phyloP scores from a whole-genome alignment of 495 filamentous ascomycete species.

The Aspergillus kassunensis region DNA sequence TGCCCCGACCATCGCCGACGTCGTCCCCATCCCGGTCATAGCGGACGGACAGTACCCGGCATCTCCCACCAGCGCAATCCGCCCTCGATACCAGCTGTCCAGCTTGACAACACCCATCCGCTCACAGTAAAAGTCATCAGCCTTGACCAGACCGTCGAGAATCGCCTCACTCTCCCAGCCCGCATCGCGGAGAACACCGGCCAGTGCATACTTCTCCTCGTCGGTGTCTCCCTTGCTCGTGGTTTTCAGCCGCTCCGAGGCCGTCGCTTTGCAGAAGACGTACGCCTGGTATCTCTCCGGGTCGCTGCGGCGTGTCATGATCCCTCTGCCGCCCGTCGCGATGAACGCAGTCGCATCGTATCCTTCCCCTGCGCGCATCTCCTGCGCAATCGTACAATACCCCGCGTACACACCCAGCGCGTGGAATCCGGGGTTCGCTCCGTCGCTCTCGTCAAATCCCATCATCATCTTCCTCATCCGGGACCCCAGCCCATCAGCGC shows the following conservation, averaged over 20 bases:
- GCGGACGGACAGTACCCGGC: slow-evolving; percentile 49
- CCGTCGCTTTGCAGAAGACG: slow-evolving; percentile 18
- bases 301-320: slow-evolving; percentile 39
- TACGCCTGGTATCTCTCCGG: slow-evolving; percentile 37
- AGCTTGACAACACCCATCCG: slow-evolving; percentile 36
- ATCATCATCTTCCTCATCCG: slow-evolving; percentile 35
- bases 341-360: neutral
- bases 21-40: slow-evolving; percentile 49
- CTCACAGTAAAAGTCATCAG: slow-evolving; percentile 50
- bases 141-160: slow-evolving; percentile 31
- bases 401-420: neutral
- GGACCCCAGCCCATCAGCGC: slow-evolving; percentile 47
- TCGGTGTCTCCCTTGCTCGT: slow-evolving; percentile 9
- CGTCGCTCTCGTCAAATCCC: neutral
- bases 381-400: neutral
- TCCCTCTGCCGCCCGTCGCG: slow-evolving; percentile 22
- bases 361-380: neutral
- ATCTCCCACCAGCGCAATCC: slow-evolving; percentile 53
- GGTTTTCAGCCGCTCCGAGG: slow-evolving; percentile 24
- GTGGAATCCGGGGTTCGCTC: neutral
- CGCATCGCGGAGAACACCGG: slow-evolving; percentile 35
- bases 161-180: slow-evolving; percentile 43
- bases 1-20: slow-evolving; percentile 41
- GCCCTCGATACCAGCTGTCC: slow-evolving; percentile 39
- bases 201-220: slow-evolving; percentile 35